A percentile compares a stretch with the other conserved stretches of the same genome.
These are phyloP conservation scores for Diaporthe sp. DNA, from an alignment of 2,329 filamentous ascomycete species.

Conservation along the genomic window DNA sequence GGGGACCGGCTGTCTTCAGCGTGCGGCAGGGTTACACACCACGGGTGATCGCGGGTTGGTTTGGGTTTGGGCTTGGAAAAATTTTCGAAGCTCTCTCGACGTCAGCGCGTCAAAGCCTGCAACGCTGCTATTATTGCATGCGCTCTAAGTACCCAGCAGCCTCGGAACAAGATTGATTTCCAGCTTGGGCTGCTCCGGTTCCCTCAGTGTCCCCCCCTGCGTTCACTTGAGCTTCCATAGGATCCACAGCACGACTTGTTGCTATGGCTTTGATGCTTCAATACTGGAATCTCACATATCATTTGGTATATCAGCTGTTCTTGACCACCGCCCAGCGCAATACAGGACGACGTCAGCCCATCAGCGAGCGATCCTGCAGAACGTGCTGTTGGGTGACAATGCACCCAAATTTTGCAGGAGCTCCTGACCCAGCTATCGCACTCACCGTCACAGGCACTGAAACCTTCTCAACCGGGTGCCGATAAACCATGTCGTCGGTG, in stretches of 20 bases:
- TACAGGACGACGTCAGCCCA: neutral
- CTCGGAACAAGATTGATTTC: neutral
- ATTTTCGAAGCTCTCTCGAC: conserved; percentile 14
- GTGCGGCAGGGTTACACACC: conserved; percentile 6
- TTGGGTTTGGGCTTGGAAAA: conserved; percentile 30
- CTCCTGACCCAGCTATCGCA: neutral
- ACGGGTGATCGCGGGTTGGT: conserved; percentile 36
- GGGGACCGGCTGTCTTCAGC: conserved; percentile 6
- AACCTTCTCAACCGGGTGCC: neutral
- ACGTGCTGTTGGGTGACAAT: neutral
- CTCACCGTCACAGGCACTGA: conserved; percentile 10
- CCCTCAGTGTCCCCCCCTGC: neutral
- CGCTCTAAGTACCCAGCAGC: neutral
- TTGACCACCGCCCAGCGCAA: neutral
- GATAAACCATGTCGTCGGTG: conserved; percentile 29
- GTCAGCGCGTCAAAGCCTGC: neutral
- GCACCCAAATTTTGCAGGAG: neutral
- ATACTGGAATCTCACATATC: neutral
- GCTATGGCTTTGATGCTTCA: neutral
- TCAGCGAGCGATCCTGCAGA: conserved; percentile 2
- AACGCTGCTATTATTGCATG: neutral
- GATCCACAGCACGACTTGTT: neutral
- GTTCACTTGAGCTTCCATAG: neutral
- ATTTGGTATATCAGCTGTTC: neutral
- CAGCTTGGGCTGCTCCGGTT: conserved; percentile 5